Conservation (phyloP, 2,329 filamentous ascomycete genomes). For the Cladosporium sp. region DNA sequence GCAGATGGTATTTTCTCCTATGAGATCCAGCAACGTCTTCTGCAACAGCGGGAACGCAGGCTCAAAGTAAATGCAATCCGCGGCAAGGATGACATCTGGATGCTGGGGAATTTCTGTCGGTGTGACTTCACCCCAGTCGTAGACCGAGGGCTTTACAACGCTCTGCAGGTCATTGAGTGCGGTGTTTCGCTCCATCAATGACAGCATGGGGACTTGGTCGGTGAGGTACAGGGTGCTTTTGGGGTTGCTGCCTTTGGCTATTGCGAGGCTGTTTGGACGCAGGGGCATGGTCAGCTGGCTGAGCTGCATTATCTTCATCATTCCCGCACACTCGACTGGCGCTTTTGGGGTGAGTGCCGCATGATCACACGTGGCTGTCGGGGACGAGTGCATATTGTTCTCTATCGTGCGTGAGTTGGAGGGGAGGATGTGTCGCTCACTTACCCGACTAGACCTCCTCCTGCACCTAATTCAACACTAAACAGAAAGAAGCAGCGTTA, state of each 20-base stretch:
- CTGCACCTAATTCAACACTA: constrained; percentile 87
- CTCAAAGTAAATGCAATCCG: constrained; percentile 96
- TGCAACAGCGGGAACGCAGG: constrained; percentile 86
- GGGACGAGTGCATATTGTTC: not conserved
- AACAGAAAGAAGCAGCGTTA: constrained; percentile 5
- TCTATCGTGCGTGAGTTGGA: not conserved
- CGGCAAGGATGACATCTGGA: constrained; percentile 82
- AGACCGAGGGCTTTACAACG: constrained; percentile 60
- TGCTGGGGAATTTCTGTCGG: constrained; percentile 44
- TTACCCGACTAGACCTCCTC: constrained; percentile 75
- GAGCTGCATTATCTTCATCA: too few relatives aligned
- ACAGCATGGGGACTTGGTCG: constrained; percentile 80
- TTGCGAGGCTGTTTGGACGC: constrained; percentile 43
- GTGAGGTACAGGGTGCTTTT: constrained; percentile 67
- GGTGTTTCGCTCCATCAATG: constrained; percentile 83
- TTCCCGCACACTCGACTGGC: not conserved
- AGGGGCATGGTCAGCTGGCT: not conserved
- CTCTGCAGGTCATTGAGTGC: constrained; percentile 66
- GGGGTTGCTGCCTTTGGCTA: constrained; percentile 53
- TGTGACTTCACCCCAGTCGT: constrained; percentile 66
- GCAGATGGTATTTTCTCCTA: constrained; percentile 61
- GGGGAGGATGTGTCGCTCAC: constrained; percentile 9
- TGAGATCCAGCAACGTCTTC: constrained; percentile 68
- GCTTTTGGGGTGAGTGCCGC: not conserved
- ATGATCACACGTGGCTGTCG: not conserved